These are phyloP conservation scores for Phoma sp. DNA, from an alignment of 2,329 filamentous ascomycete genomes.

Conservation along the genomic window DNA sequence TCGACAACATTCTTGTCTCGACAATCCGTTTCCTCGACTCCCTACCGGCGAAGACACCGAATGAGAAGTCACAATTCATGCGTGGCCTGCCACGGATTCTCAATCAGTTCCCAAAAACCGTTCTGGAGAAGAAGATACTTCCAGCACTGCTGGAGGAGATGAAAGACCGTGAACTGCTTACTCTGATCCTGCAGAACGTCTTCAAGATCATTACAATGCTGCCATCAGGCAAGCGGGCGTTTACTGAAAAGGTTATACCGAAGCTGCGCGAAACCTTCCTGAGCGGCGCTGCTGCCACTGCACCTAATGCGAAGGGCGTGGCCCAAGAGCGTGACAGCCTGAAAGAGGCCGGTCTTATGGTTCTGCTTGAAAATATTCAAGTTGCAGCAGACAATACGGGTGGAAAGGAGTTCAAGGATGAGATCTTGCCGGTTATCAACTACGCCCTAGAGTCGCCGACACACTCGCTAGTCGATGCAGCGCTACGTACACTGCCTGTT, in stretches of 20 bases:
- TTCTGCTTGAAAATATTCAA: constrained; percentile 83
- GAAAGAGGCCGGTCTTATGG: constrained; percentile 89
- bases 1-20: constrained; percentile 95
- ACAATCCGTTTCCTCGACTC: constrained; percentile 94
- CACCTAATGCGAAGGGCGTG: constrained; percentile 50
- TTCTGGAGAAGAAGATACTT: constrained; percentile 93
- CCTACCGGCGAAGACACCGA: constrained; percentile 88
- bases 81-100: constrained; percentile 86
- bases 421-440: constrained; percentile 86
- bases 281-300: constrained; percentile 59
- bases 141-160: constrained; percentile 89
- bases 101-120: constrained; percentile 89
- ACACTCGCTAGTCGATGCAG: constrained; percentile 86
- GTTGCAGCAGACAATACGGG: constrained; percentile 80
- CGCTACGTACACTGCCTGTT: constrained; percentile 77
- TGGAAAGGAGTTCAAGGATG: constrained; percentile 94
- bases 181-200: constrained; percentile 86
- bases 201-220: constrained; percentile 87
- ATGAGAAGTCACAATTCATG: constrained; percentile 91
- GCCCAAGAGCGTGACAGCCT: constrained; percentile 77
- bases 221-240: constrained; percentile 74
- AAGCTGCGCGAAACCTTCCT: constrained; percentile 84
- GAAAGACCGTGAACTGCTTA: constrained; percentile 87
- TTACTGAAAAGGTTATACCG: constrained; percentile 87
- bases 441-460: constrained; percentile 87